Evolutionary conservation across 345 rosid genomes (phyloP), one percentile per base, ranked within the genome.

Genomic region (Streptanthus diversifolius): DNA sequence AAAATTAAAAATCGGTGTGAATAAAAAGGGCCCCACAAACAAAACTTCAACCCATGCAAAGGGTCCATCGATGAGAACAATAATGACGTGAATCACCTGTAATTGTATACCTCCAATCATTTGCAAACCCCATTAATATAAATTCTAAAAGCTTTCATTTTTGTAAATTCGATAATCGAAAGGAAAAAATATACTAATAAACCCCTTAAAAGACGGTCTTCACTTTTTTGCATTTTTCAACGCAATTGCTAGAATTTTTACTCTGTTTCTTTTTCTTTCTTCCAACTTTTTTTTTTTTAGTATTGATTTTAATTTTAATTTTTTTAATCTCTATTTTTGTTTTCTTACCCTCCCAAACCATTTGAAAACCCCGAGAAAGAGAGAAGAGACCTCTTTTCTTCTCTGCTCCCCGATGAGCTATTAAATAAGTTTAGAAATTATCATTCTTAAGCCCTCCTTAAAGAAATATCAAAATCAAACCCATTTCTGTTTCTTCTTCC

Each of bases 321-420:
- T 5, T 48, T 43, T 19, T 63, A 3, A 33, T 53, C 17, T 53
- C 13, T 41, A 14, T 44, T 64, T 44, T 9, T 15, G 2, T 40
- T 69, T 69, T 53, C 57, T 47, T 63, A 63, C 84, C 85, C 86
- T 84, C 88, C 84, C 78, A 84, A 87, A 81, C 91, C 86, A 85
- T 90, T 92, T 92, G 95, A 90, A 92, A 88, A 74, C 84, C 91
- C 92, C 88, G 64, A 87, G 95, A 86, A 88, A 83, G 82, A 83
- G 81, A 66, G 87, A 88, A 63, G 59, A 83, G 82, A 80, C 78
- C 47, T 66, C 76, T 79, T 32, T 72, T 67, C 67, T 66, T 81
- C 82, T 32, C 65, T 41, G 48, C 48, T 83, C 79, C 80, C 79
- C 73, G 84, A 83, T 85, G 90, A 87, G 83, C 88, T 84, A 63